Base-by-base conservation (phyloP, 2,329 filamentous ascomycete species). In the Bipolaris sorokiniana region DNA sequence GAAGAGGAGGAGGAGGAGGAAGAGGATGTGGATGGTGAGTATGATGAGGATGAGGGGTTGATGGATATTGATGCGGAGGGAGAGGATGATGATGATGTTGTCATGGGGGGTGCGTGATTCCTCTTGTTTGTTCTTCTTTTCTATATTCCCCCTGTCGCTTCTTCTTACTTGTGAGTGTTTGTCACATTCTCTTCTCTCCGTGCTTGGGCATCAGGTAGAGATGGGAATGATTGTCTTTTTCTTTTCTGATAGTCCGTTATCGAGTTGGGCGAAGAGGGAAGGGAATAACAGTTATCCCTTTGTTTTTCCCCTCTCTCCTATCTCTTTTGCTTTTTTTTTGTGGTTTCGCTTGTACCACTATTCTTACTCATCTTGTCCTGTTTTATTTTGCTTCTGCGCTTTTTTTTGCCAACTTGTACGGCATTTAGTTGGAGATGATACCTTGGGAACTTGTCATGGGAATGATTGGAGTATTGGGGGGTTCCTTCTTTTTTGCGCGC, bases 21-120 rank as follows among this genome's bases (percentile, higher is more conserved):
- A 38, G 66, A 66, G 69, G 64, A 67, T 56, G 63, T 55, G 9
- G 56, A 59, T 38, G 56, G 56, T 15, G 56, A 59, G 2, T 58
- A 55, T 11, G 51, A 55, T 9, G 50, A 58, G 7, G 59, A 62
- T n/a, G 61, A 59, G 18, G 59, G 36, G 18, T 44, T 58, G 18
- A 50, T 50, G 48, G 59, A 61, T 23, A 46, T 60, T 46, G 53
- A 56, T 47, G 53, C 53, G 2, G 68, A 71, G 26, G 48, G 66
- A n/a, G 66, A 70, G 49, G 68, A 68, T 5, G 69, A 66, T 11
- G 70, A 73, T 48, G 70, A 73, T 51, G 58, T 73, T n/a, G 44
- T 58, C 37, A 60, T 59, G 53, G 54, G 26, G 18, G 49, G 51
- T 44, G 56, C 56, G 9, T 58, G 41, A 55, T 34, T 5, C 10